Conservation (phyloP, 768 basidiomycete species). For the Trametopsis cervina region DNA sequence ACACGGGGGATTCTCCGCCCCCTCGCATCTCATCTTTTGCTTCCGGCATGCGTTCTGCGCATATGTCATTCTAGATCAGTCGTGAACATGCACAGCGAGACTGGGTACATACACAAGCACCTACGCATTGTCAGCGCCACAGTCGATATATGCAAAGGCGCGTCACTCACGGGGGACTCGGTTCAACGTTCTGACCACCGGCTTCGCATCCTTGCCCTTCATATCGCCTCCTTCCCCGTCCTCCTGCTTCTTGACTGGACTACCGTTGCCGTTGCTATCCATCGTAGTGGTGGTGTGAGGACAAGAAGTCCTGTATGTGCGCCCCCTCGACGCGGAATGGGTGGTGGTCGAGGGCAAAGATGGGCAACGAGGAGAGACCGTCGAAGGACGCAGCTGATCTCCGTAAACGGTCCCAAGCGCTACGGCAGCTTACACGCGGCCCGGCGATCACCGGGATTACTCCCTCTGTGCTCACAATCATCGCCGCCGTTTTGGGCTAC, state of each 20-base stretch:
- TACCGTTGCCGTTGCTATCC: conserved; percentile 18
- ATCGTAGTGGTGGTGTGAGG: conserved; percentile 8
- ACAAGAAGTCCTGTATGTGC: neutral
- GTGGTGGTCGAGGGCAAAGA: conserved; percentile 4
- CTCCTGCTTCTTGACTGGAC: conserved; percentile 54
- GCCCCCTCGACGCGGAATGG: neutral
- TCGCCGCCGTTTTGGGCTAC: no score
- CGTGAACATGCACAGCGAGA: neutral
- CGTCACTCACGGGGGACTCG: conserved; percentile 69
- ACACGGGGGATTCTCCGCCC: conserved; percentile 96
- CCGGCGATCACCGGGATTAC: neutral
- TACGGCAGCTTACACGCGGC: neutral
- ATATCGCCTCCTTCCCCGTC: conserved; percentile 42
- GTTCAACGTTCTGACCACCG: conserved; percentile 73
- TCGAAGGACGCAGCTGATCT: neutral
- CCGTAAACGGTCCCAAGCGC: neutral
- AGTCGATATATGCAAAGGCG: conserved; percentile 17
- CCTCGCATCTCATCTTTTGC: conserved; percentile 97
- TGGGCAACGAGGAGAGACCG: conserved; percentile 1
- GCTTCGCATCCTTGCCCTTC: conserved; percentile 58
- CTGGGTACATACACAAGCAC: conserved; percentile 62
- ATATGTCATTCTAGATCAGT: neutral
- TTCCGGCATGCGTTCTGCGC: conserved; percentile 87
- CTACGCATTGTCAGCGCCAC: conserved; percentile 31
- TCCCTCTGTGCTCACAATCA: no score